phyloP scores from a whole-genome alignment of 805 yeast genomes.

The Monosporozyma aerobia region DNA sequence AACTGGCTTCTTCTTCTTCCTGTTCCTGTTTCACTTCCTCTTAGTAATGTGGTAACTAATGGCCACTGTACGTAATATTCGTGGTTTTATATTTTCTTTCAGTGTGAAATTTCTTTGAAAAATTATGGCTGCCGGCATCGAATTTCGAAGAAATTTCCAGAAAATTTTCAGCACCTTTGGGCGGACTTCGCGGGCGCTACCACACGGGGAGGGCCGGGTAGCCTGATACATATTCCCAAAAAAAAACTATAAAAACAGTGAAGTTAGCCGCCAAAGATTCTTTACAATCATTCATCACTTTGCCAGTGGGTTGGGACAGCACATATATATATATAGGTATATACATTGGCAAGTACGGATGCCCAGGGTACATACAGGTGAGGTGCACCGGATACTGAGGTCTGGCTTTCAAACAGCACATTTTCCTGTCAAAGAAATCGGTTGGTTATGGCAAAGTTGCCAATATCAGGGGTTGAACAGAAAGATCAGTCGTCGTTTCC shows the following conservation, averaged over 20 bases:
- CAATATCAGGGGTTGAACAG: background rate
- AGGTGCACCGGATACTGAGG: background rate
- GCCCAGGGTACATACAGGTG: background rate
- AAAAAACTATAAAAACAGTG: background rate
- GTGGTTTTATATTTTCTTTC: background rate
- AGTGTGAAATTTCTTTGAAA: background rate
- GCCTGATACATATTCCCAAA: background rate
- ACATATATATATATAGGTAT: too few species aligned
- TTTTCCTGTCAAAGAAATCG: constrained; percentile 11
- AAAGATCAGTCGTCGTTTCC: background rate
- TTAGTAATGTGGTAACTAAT: background rate
- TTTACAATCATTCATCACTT: background rate
- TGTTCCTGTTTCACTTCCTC: background rate
- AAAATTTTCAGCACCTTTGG: background rate
- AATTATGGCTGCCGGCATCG: background rate
- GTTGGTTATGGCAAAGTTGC: constrained; percentile 20
- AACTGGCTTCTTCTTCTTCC: background rate
- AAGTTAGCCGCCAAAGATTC: background rate
- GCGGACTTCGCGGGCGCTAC: background rate
- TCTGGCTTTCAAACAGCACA: background rate
- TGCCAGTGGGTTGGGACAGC: background rate
- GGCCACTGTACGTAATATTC: background rate
- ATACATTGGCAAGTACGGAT: background rate
- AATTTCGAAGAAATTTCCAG: background rate
- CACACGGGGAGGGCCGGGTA: background rate